Conservation (phyloP, 306 rosid species). For the Lotus japonicus region DNA sequence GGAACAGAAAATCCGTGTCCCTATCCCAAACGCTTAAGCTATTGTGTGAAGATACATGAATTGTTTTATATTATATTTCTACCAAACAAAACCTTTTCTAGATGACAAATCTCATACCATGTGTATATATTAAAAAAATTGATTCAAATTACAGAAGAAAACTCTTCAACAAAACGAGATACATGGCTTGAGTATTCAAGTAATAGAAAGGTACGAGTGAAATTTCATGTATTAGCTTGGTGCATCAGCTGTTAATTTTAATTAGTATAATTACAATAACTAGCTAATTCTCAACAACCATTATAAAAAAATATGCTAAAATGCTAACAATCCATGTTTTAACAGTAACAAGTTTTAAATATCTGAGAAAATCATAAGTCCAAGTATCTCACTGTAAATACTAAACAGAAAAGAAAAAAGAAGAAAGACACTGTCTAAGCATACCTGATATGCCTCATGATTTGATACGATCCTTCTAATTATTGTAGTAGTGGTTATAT, state of each 20-base stretch:
- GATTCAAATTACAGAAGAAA: neutral
- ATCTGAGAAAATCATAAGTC: neutral
- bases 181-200: no score
- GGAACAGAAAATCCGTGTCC: no score
- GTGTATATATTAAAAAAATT: neutral
- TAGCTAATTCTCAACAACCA: neutral
- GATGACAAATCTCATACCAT: neutral
- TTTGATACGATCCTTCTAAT: slow-evolving; percentile 82
- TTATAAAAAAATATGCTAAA: neutral
- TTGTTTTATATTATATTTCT: no score
- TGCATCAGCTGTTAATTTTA: neutral
- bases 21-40: no score
- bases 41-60: no score
- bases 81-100: neutral
- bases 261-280: neutral
- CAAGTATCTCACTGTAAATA: neutral
- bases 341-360: neutral
- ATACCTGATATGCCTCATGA: slow-evolving; percentile 93
- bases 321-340: neutral
- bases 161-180: neutral
- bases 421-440: neutral
- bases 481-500: slow-evolving; percentile 82
- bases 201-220: neutral
- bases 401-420: neutral
- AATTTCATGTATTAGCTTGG: neutral